Conservation (phyloP, 371 early-diverging fungal species). For the Circinella umbellata region DNA sequence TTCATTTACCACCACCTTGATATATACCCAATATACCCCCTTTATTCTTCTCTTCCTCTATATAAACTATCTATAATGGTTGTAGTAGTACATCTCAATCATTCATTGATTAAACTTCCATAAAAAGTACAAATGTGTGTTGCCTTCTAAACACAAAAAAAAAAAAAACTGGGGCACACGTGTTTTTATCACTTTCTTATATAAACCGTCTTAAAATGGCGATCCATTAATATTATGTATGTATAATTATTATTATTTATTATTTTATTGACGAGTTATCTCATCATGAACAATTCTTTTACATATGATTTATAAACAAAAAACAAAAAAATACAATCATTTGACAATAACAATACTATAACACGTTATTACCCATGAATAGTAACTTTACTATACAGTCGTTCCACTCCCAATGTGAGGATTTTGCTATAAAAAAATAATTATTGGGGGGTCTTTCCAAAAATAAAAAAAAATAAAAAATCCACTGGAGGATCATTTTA, state of each 20-base stretch:
- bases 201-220: background rate
- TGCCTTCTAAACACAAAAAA: background rate
- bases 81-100: background rate
- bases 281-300: background rate
- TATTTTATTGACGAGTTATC: background rate
- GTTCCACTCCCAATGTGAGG: no score
- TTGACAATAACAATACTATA: no score
- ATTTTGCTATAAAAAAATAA: no score
- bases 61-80: background rate
- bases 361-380: no score
- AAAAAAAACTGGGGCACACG: slow-evolving; percentile 6
- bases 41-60: background rate
- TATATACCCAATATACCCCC: slow-evolving; percentile 7
- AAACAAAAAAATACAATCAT: no score
- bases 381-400: no score
- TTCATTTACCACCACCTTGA: background rate
- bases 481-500: no score
- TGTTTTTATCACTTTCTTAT: background rate
- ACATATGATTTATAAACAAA: no score
- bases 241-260: no score
- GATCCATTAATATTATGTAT: background rate
- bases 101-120: slow-evolving; percentile 6
- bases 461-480: no score
- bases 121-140: slow-evolving; percentile 11
- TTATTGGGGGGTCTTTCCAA: no score